These are phyloP conservation scores for Rubus parviflorus DNA, from an alignment of 306 rosid genomes.

Conservation along the genomic window DNA sequence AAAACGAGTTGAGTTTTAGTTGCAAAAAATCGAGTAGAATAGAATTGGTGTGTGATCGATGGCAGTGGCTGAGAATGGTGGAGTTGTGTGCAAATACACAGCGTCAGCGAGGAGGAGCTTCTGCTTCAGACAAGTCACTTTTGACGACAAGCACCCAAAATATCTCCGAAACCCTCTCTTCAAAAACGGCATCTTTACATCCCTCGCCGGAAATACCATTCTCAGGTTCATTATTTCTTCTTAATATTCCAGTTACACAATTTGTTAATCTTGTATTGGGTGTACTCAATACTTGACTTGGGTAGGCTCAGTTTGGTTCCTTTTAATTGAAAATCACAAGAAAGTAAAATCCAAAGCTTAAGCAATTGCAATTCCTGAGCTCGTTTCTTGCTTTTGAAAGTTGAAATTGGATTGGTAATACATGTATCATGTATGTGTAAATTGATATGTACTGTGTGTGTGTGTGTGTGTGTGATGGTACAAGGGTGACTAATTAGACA, in stretches of 20 bases:
- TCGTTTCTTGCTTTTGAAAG: not conserved
- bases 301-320: not conserved
- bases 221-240: slow-evolving; percentile 30
- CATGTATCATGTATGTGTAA: no score
- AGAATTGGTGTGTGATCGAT: slow-evolving; percentile 1
- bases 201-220: slow-evolving; percentile 18
- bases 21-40: not conserved
- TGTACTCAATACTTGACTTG: not conserved
- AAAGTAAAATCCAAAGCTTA: not conserved
- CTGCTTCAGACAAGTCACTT: slow-evolving; percentile 12
- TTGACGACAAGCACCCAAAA: slow-evolving; percentile 14
- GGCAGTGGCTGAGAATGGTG: slow-evolving; percentile 27
- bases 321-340: not conserved
- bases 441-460: no score
- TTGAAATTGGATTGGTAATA: not conserved
- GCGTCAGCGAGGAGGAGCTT: slow-evolving; percentile 4
- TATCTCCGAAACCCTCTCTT: slow-evolving; percentile 29
- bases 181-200: slow-evolving; percentile 10
- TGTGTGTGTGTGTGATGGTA: no score
- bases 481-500: no score
- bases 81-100: slow-evolving; percentile 22
- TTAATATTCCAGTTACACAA: no score
- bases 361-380: not conserved
- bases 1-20: not conserved
- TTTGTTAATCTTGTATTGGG: not conserved